These are phyloP conservation scores for Pseudogymnoascus sp. DNA, from an alignment of 2,329 filamentous ascomycete genomes.

Conservation along the genomic window DNA sequence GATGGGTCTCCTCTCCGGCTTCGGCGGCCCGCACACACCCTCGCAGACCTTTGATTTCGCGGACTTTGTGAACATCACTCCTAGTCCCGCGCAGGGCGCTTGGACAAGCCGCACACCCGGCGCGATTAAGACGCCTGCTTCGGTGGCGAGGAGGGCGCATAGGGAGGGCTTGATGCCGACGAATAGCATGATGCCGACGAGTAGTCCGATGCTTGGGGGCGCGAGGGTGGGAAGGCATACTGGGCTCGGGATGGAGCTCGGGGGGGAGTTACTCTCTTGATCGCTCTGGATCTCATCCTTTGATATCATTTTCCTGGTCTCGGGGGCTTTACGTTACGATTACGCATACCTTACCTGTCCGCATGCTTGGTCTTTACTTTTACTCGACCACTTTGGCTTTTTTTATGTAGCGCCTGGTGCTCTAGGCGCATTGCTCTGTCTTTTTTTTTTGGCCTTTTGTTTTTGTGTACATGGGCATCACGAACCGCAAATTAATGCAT, in stretches of 20 bases:
- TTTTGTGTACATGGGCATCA: not conserved
- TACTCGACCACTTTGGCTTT: not conserved
- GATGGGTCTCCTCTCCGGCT: slow-evolving; percentile 56
- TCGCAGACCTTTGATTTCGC: slow-evolving; percentile 83
- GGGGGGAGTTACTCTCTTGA: not conserved
- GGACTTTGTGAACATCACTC: slow-evolving; percentile 96
- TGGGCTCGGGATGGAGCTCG: not conserved
- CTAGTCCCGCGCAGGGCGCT: slow-evolving; percentile 81
- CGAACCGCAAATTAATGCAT: not conserved
- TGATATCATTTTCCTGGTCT: not conserved
- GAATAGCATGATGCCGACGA: no score
- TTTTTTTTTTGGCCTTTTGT: not conserved
- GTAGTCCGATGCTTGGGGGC: not conserved
- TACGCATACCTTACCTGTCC: not conserved
- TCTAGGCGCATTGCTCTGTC: not conserved
- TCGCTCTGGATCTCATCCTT: not conserved
- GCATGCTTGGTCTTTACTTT: not conserved
- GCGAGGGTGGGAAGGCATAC: not conserved
- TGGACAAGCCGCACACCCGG: slow-evolving; percentile 41
- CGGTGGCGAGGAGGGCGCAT: not conserved
- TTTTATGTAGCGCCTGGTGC: not conserved
- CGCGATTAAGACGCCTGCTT: not conserved
- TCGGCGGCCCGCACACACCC: slow-evolving; percentile 69
- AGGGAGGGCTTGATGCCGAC: not conserved
- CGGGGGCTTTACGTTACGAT: not conserved